These are phyloP conservation scores for Leccinum fibrillosum DNA, from an alignment of 768 basidiomycete genomes.

Conservation along the genomic window DNA sequence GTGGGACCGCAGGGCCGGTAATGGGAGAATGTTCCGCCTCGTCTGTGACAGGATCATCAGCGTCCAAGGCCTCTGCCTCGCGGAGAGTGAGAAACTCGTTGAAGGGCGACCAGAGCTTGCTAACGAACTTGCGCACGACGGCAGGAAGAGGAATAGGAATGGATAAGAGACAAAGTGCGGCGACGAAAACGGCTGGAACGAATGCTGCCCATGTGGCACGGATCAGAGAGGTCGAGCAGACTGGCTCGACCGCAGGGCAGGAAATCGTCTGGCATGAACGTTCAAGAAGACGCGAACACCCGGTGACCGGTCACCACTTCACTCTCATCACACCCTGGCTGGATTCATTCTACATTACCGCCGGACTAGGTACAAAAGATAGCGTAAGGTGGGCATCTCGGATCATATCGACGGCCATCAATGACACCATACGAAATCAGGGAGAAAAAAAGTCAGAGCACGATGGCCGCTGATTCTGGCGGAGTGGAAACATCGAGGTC, in stretches of 20 bases:
- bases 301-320: neutral
- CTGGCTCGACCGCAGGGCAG: slow-evolving; percentile 13
- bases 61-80: slow-evolving; percentile 53
- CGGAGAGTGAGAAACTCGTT: slow-evolving; percentile 44
- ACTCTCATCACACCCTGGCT: neutral
- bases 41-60: neutral
- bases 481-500: neutral
- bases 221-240: slow-evolving; percentile 38
- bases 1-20: slow-evolving; percentile 29
- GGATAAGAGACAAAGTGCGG: slow-evolving; percentile 38
- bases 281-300: neutral
- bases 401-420: neutral
- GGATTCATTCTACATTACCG: slow-evolving; percentile 10
- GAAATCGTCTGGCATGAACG: slow-evolving; percentile 9
- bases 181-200: slow-evolving; percentile 45
- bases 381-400: slow-evolving; percentile 1
- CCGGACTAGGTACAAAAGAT: slow-evolving; percentile 6
- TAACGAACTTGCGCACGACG: slow-evolving; percentile 14
- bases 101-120: slow-evolving; percentile 30
- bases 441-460: neutral
- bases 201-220: slow-evolving; percentile 51
- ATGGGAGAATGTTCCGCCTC: neutral
- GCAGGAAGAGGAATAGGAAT: slow-evolving; percentile 28
- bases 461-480: neutral
- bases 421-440: neutral